Percentiles rank a stretch among this genome's conserved stretches.
Conservation (phyloP, 1,139 yeast species). For the Saccharomyces hybrid region DNA sequence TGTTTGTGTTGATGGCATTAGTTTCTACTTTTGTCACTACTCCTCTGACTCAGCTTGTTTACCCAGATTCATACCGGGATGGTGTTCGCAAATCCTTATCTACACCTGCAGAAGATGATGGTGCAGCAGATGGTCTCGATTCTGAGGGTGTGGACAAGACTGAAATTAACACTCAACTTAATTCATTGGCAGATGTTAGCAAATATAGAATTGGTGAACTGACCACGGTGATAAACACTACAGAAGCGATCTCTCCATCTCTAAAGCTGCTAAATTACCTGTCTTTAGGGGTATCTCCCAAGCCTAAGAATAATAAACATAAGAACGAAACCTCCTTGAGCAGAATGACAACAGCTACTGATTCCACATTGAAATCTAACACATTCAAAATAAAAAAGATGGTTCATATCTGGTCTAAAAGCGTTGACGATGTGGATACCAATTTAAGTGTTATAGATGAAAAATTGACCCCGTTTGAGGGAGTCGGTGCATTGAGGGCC, state of each 20-base stretch:
- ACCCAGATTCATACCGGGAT: constrained; percentile 55
- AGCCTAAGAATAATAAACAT: constrained; percentile 1
- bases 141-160: constrained; percentile 15
- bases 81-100: constrained; percentile 33
- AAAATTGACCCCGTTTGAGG: constrained; percentile 17
- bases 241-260: constrained; percentile 24
- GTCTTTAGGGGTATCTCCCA: constrained; percentile 15
- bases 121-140: constrained; percentile 35
- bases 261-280: constrained; percentile 22
- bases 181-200: constrained; percentile 27
- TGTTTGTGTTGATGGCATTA: constrained; percentile 77
- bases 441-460: constrained; percentile 16
- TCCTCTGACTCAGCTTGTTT: constrained; percentile 53
- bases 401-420: constrained; percentile 12
- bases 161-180: constrained; percentile 6
- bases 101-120: constrained; percentile 27
- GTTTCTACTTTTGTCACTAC: constrained; percentile 68
- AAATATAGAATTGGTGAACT: constrained; percentile 17
- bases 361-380: constrained; percentile 12
- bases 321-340: constrained; percentile 8
- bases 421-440: constrained; percentile 16
- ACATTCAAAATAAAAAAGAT: constrained; percentile 17
- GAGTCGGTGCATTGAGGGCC: constrained; percentile 40
- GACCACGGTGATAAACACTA: constrained; percentile 20
- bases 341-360: constrained; percentile 16